phyloP scores from a whole-genome alignment of 2,329 filamentous ascomycete species.

The Trichoderma koningiopsis region DNA sequence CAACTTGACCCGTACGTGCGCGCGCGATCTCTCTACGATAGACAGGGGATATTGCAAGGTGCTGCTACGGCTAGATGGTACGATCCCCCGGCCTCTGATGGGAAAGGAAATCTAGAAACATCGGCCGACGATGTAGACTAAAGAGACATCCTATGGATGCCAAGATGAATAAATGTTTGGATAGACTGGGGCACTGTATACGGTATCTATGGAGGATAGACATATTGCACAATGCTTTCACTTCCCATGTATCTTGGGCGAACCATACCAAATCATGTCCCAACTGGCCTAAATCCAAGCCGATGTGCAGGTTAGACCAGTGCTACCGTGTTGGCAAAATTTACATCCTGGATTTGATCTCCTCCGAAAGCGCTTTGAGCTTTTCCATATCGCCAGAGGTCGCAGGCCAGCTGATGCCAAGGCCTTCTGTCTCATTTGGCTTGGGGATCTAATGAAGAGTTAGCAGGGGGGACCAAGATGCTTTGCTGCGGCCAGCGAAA shows the following conservation, averaged over 20 bases:
- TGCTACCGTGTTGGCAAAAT: neutral
- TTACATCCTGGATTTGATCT: constrained; percentile 89
- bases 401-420: constrained; percentile 79
- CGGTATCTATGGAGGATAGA: constrained; percentile 10
- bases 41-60: constrained; percentile 69
- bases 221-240: constrained; percentile 1
- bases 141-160: neutral
- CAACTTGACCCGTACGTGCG: constrained; percentile 82
- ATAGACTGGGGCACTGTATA: neutral
- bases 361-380: constrained; percentile 76
- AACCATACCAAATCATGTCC: neutral
- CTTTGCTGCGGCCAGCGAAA: neutral
- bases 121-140: constrained; percentile 25
- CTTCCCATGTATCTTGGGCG: neutral
- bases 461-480: neutral
- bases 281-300: neutral
- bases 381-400: constrained; percentile 77
- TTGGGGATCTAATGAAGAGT: constrained; percentile 74
- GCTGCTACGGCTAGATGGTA: constrained; percentile 63
- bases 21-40: constrained; percentile 82
- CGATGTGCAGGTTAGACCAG: neutral
- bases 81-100: neutral
- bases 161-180: neutral
- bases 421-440: constrained; percentile 78
- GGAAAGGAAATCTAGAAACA: constrained; percentile 16